Evolutionary conservation across 1,284 basidiomycete species (phyloP), one percentile per base, ranked within the genome.

Genomic region (Meira nashicola): DNA sequence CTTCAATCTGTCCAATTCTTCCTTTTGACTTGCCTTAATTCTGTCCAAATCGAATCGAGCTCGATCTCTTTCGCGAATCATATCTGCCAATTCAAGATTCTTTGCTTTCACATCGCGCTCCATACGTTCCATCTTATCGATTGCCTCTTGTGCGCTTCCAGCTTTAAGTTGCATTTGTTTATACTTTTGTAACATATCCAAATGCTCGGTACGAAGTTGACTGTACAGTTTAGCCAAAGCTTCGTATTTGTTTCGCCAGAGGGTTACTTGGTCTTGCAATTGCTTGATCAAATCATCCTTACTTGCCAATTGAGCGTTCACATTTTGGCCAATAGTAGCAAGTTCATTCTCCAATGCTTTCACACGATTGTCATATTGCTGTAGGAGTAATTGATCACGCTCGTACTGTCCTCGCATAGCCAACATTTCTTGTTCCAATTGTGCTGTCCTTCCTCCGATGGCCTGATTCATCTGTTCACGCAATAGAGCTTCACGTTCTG

Each of bases 161-260:
- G 95, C 95, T 80, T 96, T 97, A 72, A 98, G 85, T 79, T 98
- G 93, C 84, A 95, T 86, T 74, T 91, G 89, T 82, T 98, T 98
- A 83, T 90, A 94, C 81, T 95, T 97, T 73, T 87, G 86, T 52
- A 99, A 86, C 86, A 98, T 89, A 73, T 99, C 95, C 56, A 99
- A 83, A 79, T 99, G 95, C 79, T 98, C 95, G 38, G 90, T 89
- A 48, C 95, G 89, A 11, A 99, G 86, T 79, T 98, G 95, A 70
- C 92, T 95, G 83, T 99, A 99, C 8, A 99, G 85, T 80, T 98
- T 99, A 49, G 95, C 95, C 59, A 99, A 84, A 0, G 94, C 91
- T 80, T 99, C 95, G 80, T 98, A 99, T 81, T 99, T 99, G 83
- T 92, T 93, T 64, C 92, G 88, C 95, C 95, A 99, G 21, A 95